Percentiles rank a stretch among this genome's conserved stretches.
phyloP scores from a whole-genome alignment of 306 rosid genomes.

The Cucurbita maxima region DNA sequence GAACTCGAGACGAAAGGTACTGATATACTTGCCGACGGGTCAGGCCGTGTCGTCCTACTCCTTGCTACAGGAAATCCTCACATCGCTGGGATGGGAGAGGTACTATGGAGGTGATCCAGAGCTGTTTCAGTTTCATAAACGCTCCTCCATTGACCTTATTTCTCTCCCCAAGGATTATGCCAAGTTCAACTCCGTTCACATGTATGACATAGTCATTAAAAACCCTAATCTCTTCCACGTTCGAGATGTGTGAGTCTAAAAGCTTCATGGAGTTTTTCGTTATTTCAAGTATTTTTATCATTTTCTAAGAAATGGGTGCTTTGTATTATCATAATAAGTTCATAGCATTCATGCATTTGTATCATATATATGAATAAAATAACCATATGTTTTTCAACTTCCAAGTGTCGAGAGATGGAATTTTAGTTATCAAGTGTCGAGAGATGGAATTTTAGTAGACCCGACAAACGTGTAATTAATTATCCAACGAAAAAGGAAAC shows the following conservation, averaged over 20 bases:
- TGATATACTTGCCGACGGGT: conserved; percentile 59
- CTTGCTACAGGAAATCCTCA: conserved; percentile 44
- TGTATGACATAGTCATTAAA: conserved; percentile 86
- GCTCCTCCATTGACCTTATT: conserved; percentile 72
- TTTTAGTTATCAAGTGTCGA: too few species aligned
- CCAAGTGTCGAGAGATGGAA: too few species aligned
- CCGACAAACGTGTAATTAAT: too few species aligned
- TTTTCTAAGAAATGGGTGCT: neutral
- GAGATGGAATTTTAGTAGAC: too few species aligned
- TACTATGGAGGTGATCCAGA: conserved; percentile 78
- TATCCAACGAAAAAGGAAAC: neutral
- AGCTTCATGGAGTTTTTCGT: neutral
- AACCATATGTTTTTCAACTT: neutral
- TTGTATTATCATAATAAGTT: neutral
- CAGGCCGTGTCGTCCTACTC: conserved; percentile 51
- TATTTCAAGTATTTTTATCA: neutral
- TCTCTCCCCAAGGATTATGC: conserved; percentile 73
- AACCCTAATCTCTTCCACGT: conserved; percentile 81
- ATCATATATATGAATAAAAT: conserved; percentile 1
- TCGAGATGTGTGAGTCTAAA: conserved; percentile 31
- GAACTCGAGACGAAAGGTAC: conserved; percentile 28
- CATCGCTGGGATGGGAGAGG: conserved; percentile 87
- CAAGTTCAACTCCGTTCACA: conserved; percentile 68
- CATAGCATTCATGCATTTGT: neutral
- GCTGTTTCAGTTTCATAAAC: conserved; percentile 70